Evolutionary conservation across 139 green algal species (phyloP).

Genomic region (Raphidocelis subcapitata): DNA sequence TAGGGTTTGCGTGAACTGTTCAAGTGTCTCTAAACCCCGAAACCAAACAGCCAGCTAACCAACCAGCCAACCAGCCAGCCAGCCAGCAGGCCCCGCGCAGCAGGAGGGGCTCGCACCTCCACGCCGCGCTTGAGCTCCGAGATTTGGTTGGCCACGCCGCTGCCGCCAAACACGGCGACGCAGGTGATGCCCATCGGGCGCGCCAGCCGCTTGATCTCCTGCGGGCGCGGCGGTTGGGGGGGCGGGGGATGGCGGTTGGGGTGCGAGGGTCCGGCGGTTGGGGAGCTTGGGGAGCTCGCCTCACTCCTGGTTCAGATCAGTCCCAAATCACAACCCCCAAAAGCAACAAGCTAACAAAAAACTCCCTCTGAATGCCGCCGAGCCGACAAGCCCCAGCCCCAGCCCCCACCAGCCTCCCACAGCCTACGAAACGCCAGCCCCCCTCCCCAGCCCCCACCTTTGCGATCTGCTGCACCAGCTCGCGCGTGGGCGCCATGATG

Average conservation of each 20-base stretch:
- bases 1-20: too few relatives aligned
- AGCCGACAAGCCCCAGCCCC: not conserved
- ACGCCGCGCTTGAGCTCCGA: conserved; percentile 90
- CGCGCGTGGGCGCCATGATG: conserved; percentile 94
- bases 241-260: conserved; percentile 28
- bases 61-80: too few relatives aligned
- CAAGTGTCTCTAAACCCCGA: not conserved
- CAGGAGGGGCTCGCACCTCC: conserved; percentile 28
- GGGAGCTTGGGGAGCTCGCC: too few relatives aligned
- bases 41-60: too few relatives aligned
- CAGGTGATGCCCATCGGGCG: conserved; percentile 61
- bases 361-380: not conserved
- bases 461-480: conserved; percentile 91
- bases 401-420: not conserved
- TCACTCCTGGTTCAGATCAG: too few relatives aligned
- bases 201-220: conserved; percentile 77
- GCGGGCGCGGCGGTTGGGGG: too few relatives aligned
- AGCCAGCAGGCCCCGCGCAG: too few relatives aligned
- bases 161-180: conserved; percentile 90
- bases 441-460: conserved; percentile 25
- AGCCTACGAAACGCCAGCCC: not conserved
- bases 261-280: conserved; percentile 24
- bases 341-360: not conserved
- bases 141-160: conserved; percentile 90
- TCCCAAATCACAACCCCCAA: not conserved